phyloP scores from a whole-genome alignment of 2,329 filamentous ascomycete genomes.

The Colletotrichum gloeosporioides region DNA sequence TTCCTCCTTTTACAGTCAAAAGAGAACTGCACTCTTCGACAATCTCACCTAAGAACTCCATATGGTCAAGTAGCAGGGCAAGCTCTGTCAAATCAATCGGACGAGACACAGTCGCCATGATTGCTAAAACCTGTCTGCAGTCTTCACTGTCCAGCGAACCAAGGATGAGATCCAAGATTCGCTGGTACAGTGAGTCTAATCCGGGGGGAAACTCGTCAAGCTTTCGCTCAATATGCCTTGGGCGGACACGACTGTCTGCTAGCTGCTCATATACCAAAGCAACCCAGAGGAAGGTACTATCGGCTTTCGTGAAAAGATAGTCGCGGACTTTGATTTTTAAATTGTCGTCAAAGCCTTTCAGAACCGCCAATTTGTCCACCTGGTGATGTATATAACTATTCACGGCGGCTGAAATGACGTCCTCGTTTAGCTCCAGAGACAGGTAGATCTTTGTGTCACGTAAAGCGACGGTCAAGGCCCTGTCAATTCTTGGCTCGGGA shows the following conservation, averaged over 20 bases:
- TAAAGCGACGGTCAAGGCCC: constrained; percentile 25
- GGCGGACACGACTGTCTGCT: neutral
- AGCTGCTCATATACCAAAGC: constrained; percentile 27
- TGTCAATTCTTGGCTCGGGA: constrained; percentile 41
- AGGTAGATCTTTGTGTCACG: constrained; percentile 27
- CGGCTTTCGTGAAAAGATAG: constrained; percentile 33
- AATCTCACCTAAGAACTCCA: neutral
- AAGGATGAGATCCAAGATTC: constrained; percentile 40
- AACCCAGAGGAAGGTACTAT: constrained; percentile 46
- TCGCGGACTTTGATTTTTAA: constrained; percentile 1
- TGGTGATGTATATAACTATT: constrained; percentile 37
- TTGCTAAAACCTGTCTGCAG: constrained; percentile 38
- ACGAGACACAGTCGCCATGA: constrained; percentile 33
- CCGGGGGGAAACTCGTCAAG: constrained; percentile 34
- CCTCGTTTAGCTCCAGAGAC: constrained; percentile 40
- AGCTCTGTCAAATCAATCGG: constrained; percentile 39
- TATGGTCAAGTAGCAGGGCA: constrained; percentile 21
- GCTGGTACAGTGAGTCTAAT: constrained; percentile 39
- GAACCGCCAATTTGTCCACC: constrained; percentile 27
- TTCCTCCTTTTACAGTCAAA: constrained; percentile 31
- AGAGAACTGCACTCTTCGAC: constrained; percentile 8
- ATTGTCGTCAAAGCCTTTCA: constrained; percentile 1
- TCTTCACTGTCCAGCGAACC: constrained; percentile 28
- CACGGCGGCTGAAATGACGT: constrained; percentile 38
- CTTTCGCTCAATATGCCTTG: neutral